Evolutionary conservation across 108 stramenopile species (phyloP).

Genomic region (Fistulifera solaris): DNA sequence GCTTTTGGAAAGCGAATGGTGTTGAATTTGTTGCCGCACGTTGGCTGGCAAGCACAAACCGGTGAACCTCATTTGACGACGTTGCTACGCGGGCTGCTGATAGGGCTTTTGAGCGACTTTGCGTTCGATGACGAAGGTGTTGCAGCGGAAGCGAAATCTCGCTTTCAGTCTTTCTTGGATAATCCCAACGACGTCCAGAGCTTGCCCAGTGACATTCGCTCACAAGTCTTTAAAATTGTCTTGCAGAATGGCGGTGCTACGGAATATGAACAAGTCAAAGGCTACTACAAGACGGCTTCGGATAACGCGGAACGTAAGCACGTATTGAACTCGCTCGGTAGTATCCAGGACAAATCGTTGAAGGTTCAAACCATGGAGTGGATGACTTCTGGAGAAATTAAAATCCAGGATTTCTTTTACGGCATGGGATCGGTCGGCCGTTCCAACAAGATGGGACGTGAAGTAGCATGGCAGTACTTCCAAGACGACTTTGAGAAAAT

Average conservation of each 20-base stretch:
- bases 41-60: constrained; percentile 82
- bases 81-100: constrained; percentile 81
- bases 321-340: constrained; percentile 67
- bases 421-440: constrained; percentile 74
- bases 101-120: constrained; percentile 70
- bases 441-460: constrained; percentile 64
- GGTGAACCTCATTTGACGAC: constrained; percentile 81
- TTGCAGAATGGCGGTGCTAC: constrained; percentile 73
- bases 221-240: constrained; percentile 83
- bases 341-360: constrained; percentile 45
- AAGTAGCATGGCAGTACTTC: constrained; percentile 86
- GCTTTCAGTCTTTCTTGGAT: constrained; percentile 65
- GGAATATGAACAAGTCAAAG: constrained; percentile 77
- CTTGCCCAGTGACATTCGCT: constrained; percentile 84
- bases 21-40: constrained; percentile 35
- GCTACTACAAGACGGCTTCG: constrained; percentile 52
- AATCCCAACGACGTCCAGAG: constrained; percentile 57
- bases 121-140: constrained; percentile 72
- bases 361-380: constrained; percentile 82
- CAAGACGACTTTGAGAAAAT: constrained; percentile 74
- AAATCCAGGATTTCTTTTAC: constrained; percentile 98
- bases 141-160: constrained; percentile 58
- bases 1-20: constrained; percentile 60
- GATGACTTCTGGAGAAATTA: constrained; percentile 85
- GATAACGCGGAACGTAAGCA: constrained; percentile 81